Conservation (phyloP, 176 grass and related monocot genomes). For the Paspalum vaginatum region DNA sequence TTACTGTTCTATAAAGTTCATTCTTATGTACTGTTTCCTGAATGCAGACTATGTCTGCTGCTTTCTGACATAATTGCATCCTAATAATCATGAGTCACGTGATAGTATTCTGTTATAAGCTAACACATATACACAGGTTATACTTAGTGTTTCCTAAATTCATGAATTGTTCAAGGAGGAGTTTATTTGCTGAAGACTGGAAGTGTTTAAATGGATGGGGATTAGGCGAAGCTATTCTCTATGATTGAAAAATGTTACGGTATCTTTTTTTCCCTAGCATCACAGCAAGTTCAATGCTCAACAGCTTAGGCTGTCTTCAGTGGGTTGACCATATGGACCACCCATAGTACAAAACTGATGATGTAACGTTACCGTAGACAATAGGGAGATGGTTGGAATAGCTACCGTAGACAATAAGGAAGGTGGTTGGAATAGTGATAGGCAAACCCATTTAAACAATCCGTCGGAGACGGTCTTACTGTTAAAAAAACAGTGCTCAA, state of each 20-base stretch:
- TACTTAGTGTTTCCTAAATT: constrained; percentile 2
- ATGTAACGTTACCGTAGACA: too few species aligned
- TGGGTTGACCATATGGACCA: too few species aligned
- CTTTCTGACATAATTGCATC: background rate
- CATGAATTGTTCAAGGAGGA: background rate
- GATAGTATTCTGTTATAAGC: background rate
- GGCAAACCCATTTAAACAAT: too few species aligned
- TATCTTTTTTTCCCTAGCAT: background rate
- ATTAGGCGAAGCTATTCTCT: background rate
- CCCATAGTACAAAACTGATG: too few species aligned
- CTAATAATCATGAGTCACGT: background rate
- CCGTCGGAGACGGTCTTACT: too few species aligned
- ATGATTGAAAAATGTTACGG: background rate
- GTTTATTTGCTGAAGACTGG: background rate
- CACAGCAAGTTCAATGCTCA: background rate
- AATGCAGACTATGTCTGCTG: background rate
- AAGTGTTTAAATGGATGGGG: background rate
- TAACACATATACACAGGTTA: background rate
- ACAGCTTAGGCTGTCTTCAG: too few species aligned
- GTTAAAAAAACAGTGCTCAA: too few species aligned
- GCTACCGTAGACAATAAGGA: too few species aligned
- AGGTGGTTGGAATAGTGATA: too few species aligned
- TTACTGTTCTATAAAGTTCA: background rate
- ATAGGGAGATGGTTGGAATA: too few species aligned
- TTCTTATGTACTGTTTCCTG: constrained; percentile 12